A percentile compares a stretch with the other conserved stretches of the same genome.
phyloP scores from a whole-genome alignment of 495 filamentous ascomycete genomes.

The Xylaria acuta region DNA sequence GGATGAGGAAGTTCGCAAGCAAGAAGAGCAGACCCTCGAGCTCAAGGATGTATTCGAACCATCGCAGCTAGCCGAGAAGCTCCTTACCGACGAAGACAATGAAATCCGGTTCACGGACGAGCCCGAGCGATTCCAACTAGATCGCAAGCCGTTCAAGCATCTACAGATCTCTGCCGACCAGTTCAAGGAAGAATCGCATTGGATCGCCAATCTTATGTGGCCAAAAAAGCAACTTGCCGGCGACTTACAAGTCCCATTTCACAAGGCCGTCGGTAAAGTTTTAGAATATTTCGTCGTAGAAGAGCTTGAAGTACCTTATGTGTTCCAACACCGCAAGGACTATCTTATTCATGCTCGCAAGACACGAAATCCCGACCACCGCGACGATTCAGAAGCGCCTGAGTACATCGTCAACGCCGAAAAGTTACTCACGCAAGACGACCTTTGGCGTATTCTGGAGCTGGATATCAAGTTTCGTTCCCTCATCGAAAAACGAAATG shows the following conservation, averaged over 20 bases:
- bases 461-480: constrained; percentile 93
- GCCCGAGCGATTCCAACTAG: constrained; percentile 92
- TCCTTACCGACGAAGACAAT: constrained; percentile 95
- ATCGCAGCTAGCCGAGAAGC: constrained; percentile 87
- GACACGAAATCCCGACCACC: constrained; percentile 63
- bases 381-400: constrained; percentile 64
- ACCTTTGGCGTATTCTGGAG: constrained; percentile 93
- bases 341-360: constrained; percentile 94
- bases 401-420: constrained; percentile 79
- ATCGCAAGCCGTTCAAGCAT: constrained; percentile 83
- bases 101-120: constrained; percentile 83
- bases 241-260: constrained; percentile 80
- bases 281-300: constrained; percentile 92
- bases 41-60: constrained; percentile 98
- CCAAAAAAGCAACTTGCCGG: constrained; percentile 75
- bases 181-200: constrained; percentile 84
- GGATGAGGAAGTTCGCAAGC: constrained; percentile 73
- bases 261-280: constrained; percentile 87
- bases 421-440: constrained; percentile 88
- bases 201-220: constrained; percentile 88
- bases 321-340: constrained; percentile 97
- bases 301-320: constrained; percentile 92
- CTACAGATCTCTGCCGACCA: constrained; percentile 78
- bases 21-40: constrained; percentile 74
- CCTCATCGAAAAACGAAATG: constrained; percentile 84